phyloP scores from a whole-genome alignment of 345 rosid species.

The Chamaenerion angustifolium region DNA sequence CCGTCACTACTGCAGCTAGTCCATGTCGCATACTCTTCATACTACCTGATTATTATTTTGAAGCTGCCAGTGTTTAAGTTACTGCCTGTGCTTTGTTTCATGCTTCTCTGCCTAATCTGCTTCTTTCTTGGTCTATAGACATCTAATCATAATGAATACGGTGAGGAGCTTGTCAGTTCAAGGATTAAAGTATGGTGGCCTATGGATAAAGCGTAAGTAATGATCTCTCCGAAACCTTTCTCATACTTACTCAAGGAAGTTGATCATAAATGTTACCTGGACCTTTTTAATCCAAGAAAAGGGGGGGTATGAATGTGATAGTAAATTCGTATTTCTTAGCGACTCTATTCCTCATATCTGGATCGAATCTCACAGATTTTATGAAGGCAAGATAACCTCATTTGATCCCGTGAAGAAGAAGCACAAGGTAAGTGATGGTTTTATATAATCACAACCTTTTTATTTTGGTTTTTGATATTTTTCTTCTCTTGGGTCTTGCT shows the following conservation, averaged over 20 bases:
- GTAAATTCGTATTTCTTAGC: neutral
- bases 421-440: conserved; percentile 46
- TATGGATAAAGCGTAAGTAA: conserved; percentile 41
- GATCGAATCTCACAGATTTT: conserved; percentile 41
- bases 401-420: conserved; percentile 48
- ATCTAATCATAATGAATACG: conserved; percentile 30
- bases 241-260: no score
- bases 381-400: conserved; percentile 48
- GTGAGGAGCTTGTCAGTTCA: conserved; percentile 47
- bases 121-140: conserved; percentile 29
- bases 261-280: no score
- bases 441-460: no score
- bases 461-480: no score
- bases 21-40: no score
- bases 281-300: no score
- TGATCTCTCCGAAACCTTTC: neutral
- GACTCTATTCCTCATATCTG: conserved; percentile 4
- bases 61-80: no score
- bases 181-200: conserved; percentile 96
- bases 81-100: conserved; percentile 8
- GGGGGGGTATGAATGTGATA: no score
- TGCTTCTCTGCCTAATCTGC: neutral
- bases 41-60: conserved; percentile 18
- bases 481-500: no score
- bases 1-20: no score